Conservation (phyloP, 495 filamentous ascomycete genomes). For the Cudoniella acicularis region DNA sequence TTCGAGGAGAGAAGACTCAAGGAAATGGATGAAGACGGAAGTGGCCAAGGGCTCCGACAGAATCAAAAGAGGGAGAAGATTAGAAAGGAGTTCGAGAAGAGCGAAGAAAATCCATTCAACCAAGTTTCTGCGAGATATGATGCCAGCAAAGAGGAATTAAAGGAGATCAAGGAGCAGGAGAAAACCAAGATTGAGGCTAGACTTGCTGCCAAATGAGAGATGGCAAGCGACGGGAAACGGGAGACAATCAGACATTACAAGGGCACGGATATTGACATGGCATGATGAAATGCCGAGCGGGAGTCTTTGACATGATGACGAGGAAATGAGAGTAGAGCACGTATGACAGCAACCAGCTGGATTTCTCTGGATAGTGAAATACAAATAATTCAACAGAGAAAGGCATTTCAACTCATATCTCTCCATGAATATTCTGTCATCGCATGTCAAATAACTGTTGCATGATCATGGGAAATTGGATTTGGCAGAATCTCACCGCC, state of each 20-base stretch:
- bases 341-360: too few relatives aligned
- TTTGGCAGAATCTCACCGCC: background rate
- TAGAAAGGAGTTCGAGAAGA: slow-evolving; percentile 86
- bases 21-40: slow-evolving; percentile 77
- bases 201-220: slow-evolving; percentile 37
- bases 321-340: too few relatives aligned
- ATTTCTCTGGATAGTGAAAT: too few relatives aligned
- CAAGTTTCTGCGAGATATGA: slow-evolving; percentile 71
- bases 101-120: slow-evolving; percentile 91
- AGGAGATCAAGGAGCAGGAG: slow-evolving; percentile 61
- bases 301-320: too few relatives aligned
- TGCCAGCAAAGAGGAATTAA: slow-evolving; percentile 73
- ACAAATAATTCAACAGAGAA: too few relatives aligned
- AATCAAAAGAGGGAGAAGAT: slow-evolving; percentile 78
- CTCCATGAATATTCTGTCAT: background rate
- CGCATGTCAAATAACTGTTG: background rate
- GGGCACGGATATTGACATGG: too few relatives aligned
- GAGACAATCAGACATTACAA: too few relatives aligned
- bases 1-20: slow-evolving; percentile 80
- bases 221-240: background rate
- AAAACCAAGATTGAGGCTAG: slow-evolving; percentile 69
- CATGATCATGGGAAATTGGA: background rate
- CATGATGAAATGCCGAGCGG: too few relatives aligned
- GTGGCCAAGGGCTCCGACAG: slow-evolving; percentile 64
- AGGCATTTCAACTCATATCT: background rate